Evolutionary conservation across 108 stramenopile genomes (phyloP).

Genomic region (Fragilaria crotonensis): DNA sequence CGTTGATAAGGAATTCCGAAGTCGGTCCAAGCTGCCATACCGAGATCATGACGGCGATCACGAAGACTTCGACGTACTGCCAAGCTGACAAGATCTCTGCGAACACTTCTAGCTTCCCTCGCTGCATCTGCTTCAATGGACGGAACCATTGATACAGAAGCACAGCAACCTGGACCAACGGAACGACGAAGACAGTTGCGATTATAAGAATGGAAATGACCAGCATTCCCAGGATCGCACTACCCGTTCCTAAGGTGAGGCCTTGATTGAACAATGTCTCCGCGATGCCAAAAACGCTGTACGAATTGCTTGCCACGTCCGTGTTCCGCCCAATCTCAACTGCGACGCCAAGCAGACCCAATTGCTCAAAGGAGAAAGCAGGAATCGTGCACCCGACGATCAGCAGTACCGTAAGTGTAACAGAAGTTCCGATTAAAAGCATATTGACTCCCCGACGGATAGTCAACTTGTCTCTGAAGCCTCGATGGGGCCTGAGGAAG

Average conservation of each 20-base stretch:
- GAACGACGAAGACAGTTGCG: slow-evolving; percentile 59
- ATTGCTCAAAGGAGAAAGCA: slow-evolving; percentile 51
- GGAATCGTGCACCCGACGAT: slow-evolving; percentile 49
- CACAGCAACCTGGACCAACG: slow-evolving; percentile 41
- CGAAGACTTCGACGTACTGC: slow-evolving; percentile 81
- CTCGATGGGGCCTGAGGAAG: slow-evolving; percentile 35
- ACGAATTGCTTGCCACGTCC: slow-evolving; percentile 38
- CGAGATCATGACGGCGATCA: slow-evolving; percentile 58
- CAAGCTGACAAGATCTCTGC: slow-evolving; percentile 64
- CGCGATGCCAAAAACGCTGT: slow-evolving; percentile 50
- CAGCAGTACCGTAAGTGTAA: slow-evolving; percentile 19
- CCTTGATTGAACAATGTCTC: slow-evolving; percentile 70
- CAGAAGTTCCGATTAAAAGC: slow-evolving; percentile 14
- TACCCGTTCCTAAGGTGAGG: slow-evolving; percentile 32
- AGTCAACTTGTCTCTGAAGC: slow-evolving; percentile 22
- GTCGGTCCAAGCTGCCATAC: slow-evolving; percentile 72
- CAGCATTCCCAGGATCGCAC: slow-evolving; percentile 54
- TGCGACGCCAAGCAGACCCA: slow-evolving; percentile 66
- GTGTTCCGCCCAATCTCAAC: slow-evolving; percentile 68
- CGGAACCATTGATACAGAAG: slow-evolving; percentile 49
- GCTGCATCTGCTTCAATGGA: slow-evolving; percentile 27
- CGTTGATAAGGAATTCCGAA: slow-evolving; percentile 66
- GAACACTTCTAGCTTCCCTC: slow-evolving; percentile 20
- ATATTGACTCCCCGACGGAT: slow-evolving; percentile 29
- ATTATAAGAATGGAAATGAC: slow-evolving; percentile 53